Evolutionary conservation across 1,284 basidiomycete species (phyloP).

Genomic region (Exsudoporus floridanus): DNA sequence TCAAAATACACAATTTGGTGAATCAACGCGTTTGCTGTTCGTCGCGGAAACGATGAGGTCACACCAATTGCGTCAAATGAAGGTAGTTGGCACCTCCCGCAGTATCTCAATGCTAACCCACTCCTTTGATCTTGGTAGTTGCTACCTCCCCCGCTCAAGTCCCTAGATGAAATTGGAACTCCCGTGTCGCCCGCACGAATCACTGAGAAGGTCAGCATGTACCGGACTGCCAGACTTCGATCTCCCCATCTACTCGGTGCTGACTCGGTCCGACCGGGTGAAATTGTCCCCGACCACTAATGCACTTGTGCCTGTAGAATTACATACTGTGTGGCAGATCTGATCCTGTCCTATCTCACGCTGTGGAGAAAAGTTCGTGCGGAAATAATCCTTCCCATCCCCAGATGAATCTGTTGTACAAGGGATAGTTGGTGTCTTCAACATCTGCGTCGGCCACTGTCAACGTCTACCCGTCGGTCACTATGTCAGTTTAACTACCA

Average conservation of each 20-base stretch:
- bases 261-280: background rate
- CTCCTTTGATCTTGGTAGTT: background rate
- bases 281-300: background rate
- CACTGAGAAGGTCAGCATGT: background rate
- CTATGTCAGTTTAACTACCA: background rate
- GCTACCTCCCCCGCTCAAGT: background rate
- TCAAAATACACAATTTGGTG: background rate
- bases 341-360: background rate
- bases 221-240: background rate
- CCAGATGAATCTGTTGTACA: background rate
- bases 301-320: background rate
- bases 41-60: background rate
- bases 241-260: background rate
- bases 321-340: background rate
- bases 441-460: background rate
- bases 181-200: conserved; percentile 5
- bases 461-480: background rate
- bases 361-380: background rate
- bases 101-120: background rate
- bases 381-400: background rate
- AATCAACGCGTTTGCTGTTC: background rate
- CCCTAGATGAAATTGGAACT: background rate
- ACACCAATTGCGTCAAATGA: background rate
- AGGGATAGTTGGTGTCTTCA: background rate
- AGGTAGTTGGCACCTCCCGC: background rate